Conservation (phyloP, 139 green algal genomes). For the Picochlorum sp. region DNA sequence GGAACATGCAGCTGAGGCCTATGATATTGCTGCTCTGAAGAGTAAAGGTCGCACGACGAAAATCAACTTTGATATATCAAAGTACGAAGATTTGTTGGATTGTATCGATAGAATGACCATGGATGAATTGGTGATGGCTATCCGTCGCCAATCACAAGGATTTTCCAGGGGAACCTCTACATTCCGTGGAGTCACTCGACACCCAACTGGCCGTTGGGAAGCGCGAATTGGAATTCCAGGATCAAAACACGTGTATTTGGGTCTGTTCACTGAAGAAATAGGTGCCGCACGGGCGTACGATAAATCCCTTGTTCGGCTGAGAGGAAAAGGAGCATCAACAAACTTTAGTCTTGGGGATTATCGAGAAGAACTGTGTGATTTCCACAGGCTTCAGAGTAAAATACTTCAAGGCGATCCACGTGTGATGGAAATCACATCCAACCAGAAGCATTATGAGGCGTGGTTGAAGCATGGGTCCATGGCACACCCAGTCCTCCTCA, state of each 20-base stretch:
- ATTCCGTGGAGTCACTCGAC: slow-evolving; percentile 76
- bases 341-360: slow-evolving; percentile 73
- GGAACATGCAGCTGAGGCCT: slow-evolving; percentile 83
- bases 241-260: slow-evolving; percentile 84
- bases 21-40: slow-evolving; percentile 81
- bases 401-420: background rate
- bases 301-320: slow-evolving; percentile 53
- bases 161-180: slow-evolving; percentile 74
- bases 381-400: slow-evolving; percentile 47
- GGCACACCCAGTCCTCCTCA: background rate
- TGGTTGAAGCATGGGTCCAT: slow-evolving; percentile 30
- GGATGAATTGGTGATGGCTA: slow-evolving; percentile 88
- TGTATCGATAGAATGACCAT: slow-evolving; percentile 66
- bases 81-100: slow-evolving; percentile 65
- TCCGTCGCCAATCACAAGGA: slow-evolving; percentile 71
- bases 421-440: slow-evolving; percentile 9
- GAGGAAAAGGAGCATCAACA: slow-evolving; percentile 60
- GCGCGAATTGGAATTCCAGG: slow-evolving; percentile 74
- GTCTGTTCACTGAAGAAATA: slow-evolving; percentile 50
- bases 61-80: slow-evolving; percentile 61
- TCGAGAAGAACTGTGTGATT: slow-evolving; percentile 50
- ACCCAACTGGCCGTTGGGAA: slow-evolving; percentile 79
- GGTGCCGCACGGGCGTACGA: slow-evolving; percentile 60
- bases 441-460: slow-evolving; percentile 16
- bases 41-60: slow-evolving; percentile 52